Evolutionary conservation across 2,329 filamentous ascomycete genomes (phyloP), one percentile per base, ranked within the genome.

Genomic region (Diplocarpon mali): DNA sequence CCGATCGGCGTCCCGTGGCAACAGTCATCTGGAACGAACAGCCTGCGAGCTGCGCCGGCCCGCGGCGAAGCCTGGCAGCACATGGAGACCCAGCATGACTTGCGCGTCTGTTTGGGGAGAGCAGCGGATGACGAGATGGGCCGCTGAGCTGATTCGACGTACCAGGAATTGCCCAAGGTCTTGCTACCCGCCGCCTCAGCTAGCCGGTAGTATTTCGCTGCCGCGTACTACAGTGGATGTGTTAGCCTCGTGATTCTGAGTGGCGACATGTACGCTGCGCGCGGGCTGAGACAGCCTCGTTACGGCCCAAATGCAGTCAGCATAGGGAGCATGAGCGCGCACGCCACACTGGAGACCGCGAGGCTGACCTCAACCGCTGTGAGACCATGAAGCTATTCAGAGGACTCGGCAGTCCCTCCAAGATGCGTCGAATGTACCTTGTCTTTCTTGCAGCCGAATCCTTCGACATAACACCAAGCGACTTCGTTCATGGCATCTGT

Each of bases 391-490:
- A 52, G 51, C 51, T 53, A 54, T 57, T 52, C 51, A 46, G 53
- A 53, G 50, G 32, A 43, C 46, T 50, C 47, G 53, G 48, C 48
- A 43, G 11, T 42, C 14, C 20, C 24, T 24, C 38, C 16, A 16
- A 40, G 37, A 44, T 38, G 13, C n/a, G 34, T 4, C 4, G 35
- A 49, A 76, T 85, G 66, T 73, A 95, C 90, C 85, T 95, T 96
- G 70, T 98, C 89, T 65, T 96, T 98, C 65, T 88, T 92, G 60
- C 88, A 90, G 29, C 92, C 92, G 65, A 94, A 95, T n/a, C 92
- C 92, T 62, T 95, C 84, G 24, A 93, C 66, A 71, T 92, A 96
- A 69, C 92, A 98, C 87, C 88, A 94, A 30, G 81, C 92, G 43
- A 83, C 83, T 65, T 96, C 90, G 62, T 95, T 95, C 89, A 96